phyloP scores from a whole-genome alignment of 1,284 basidiomycete species.

The Waitea zeae region DNA sequence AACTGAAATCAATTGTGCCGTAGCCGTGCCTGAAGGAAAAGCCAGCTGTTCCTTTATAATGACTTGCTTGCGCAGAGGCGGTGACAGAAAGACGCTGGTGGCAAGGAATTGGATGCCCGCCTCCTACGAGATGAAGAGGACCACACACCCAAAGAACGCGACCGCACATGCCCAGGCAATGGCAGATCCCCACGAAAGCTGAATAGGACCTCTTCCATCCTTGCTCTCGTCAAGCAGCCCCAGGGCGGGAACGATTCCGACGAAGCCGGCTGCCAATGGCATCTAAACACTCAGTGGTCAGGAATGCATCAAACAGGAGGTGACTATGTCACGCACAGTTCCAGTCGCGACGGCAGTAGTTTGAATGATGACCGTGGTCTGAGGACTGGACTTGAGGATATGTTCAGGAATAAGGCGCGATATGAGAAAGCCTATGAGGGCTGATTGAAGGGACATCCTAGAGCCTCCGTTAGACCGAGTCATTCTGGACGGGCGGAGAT shows the following conservation, averaged over 20 bases:
- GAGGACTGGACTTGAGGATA: constrained; percentile 66
- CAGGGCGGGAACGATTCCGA: constrained; percentile 87
- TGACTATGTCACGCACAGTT: constrained; percentile 24
- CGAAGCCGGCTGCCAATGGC: constrained; percentile 88
- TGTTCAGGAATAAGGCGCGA: constrained; percentile 59
- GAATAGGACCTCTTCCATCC: constrained; percentile 67
- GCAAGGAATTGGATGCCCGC: constrained; percentile 1
- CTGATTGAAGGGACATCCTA: constrained; percentile 94
- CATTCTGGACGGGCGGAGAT: too few relatives aligned
- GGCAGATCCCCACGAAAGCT: constrained; percentile 53
- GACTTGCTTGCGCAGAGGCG: constrained; percentile 86
- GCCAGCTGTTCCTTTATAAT: constrained; percentile 88
- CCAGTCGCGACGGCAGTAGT: constrained; percentile 90
- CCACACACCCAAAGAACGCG: constrained; percentile 75
- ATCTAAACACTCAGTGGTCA: constrained; percentile 23
- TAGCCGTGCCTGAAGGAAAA: constrained; percentile 94
- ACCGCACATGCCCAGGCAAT: constrained; percentile 77
- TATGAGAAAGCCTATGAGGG: constrained; percentile 79
- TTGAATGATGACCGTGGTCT: constrained; percentile 88
- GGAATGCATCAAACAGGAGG: too few relatives aligned
- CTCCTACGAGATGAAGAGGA: not conserved
- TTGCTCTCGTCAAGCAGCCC: constrained; percentile 55
- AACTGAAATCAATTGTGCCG: constrained; percentile 87
- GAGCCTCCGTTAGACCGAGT: too few relatives aligned
- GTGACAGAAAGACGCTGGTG: constrained; percentile 84